phyloP scores from a whole-genome alignment of 2,329 filamentous ascomycete species.

The Tolypocladium nubicola region DNA sequence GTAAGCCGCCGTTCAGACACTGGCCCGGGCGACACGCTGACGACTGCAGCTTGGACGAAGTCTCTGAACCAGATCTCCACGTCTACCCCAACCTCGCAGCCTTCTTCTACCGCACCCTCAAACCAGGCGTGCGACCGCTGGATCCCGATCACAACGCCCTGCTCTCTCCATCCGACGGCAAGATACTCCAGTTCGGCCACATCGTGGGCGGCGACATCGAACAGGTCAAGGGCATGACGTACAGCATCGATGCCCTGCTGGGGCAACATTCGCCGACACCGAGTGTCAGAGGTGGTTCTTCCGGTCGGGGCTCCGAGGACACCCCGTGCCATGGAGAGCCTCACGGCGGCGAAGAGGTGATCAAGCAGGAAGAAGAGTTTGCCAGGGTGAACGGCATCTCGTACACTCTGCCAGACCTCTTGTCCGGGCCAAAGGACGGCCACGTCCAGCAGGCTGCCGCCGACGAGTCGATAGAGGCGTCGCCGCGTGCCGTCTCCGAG shows the following conservation, averaged over 20 bases:
- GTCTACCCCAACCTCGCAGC: constrained; percentile 85
- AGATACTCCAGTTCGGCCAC: constrained; percentile 80
- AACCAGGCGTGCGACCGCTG: constrained; percentile 76
- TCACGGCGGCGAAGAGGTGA: constrained; percentile 49
- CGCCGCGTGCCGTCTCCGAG: constrained; percentile 65
- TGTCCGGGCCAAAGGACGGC: constrained; percentile 56
- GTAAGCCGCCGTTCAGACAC: constrained; percentile 20
- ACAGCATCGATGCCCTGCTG: constrained; percentile 85
- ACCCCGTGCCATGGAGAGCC: constrained; percentile 15
- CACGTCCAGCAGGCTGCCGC: constrained; percentile 40
- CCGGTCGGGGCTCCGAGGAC: constrained; percentile 11
- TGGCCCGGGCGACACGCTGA: not conserved
- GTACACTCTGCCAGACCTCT: constrained; percentile 79
- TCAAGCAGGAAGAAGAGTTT: constrained; percentile 83
- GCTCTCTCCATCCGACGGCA: constrained; percentile 81
- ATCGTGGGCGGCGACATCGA: constrained; percentile 94
- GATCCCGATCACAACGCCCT: constrained; percentile 73
- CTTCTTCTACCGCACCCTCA: constrained; percentile 94
- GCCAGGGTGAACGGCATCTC: constrained; percentile 89
- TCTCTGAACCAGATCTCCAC: constrained; percentile 79
- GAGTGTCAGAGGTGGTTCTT: constrained; percentile 35
- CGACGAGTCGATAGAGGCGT: constrained; percentile 60
- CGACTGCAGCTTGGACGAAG: constrained; percentile 60
- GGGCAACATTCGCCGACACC: constrained; percentile 52
- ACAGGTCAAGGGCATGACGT: constrained; percentile 98